These are phyloP conservation scores for Stachybotrys chartarum DNA, from an alignment of 2,329 filamentous ascomycete species.

Conservation along the genomic window DNA sequence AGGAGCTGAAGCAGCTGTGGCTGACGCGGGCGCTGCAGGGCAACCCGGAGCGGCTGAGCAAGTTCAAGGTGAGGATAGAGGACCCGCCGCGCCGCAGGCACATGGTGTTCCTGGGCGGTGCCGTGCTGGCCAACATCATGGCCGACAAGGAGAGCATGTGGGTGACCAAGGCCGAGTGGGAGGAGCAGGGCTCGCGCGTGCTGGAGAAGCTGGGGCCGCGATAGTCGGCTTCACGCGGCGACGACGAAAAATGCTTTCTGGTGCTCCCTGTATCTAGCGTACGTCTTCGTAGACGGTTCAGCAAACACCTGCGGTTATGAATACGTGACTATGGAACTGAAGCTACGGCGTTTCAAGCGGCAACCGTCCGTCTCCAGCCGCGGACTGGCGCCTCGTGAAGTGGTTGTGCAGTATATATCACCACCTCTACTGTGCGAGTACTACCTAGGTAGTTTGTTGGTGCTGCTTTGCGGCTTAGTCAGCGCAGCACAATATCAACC, in stretches of 20 bases:
- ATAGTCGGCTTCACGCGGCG: slow-evolving; percentile 32
- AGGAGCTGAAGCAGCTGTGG: slow-evolving; percentile 98
- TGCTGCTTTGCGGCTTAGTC: neutral
- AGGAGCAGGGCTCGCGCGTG: slow-evolving; percentile 78
- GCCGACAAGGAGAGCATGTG: slow-evolving; percentile 99
- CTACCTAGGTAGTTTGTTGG: too few relatives aligned
- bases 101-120: slow-evolving; percentile 99
- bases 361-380: too few relatives aligned
- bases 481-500: neutral
- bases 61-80: slow-evolving; percentile 99
- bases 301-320: neutral
- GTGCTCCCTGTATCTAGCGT: neutral
- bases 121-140: slow-evolving; percentile 97
- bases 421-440: too few relatives aligned
- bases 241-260: neutral
- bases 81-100: slow-evolving; percentile 92
- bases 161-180: slow-evolving; percentile 96
- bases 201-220: slow-evolving; percentile 91
- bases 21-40: slow-evolving; percentile 83
- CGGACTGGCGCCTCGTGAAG: too few relatives aligned
- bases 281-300: neutral
- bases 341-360: neutral
- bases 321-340: neutral
- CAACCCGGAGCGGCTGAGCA: slow-evolving; percentile 88
- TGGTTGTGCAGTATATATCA: too few relatives aligned